Conservation (phyloP, 108 stramenopile species). For the Nannochloropsis gaditana region DNA sequence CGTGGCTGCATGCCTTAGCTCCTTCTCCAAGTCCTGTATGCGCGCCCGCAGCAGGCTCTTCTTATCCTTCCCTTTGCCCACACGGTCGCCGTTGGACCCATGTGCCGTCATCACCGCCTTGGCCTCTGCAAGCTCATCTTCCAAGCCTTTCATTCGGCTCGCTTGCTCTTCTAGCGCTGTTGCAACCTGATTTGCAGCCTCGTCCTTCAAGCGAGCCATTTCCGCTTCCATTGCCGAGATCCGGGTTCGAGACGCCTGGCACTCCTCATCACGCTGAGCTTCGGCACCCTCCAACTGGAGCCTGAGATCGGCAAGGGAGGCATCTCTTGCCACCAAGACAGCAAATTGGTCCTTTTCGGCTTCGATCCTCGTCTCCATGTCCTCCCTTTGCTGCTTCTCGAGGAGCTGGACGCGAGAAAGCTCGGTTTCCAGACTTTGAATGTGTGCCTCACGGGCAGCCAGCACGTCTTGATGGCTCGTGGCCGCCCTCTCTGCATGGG, state of each 20-base stretch:
- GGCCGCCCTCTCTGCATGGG: not conserved
- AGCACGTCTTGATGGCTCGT: not conserved
- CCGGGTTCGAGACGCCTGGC: not conserved
- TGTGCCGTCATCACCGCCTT: not conserved
- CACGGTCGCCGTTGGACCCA: not conserved
- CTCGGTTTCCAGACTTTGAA: not conserved
- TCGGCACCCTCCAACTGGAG: not conserved
- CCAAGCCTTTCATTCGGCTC: not conserved
- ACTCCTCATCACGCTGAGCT: not conserved
- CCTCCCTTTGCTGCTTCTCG: not conserved
- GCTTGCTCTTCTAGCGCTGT: not conserved
- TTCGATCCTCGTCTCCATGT: not conserved
- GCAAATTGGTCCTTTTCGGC: not conserved
- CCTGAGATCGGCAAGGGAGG: not conserved
- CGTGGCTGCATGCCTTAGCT: not conserved
- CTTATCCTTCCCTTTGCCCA: not conserved
- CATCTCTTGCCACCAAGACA: not conserved
- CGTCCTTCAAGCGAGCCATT: constrained; percentile 6
- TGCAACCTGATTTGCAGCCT: not conserved
- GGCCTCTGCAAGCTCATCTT: constrained; percentile 10
- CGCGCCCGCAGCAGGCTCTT: not conserved
- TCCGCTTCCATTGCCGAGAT: not conserved
- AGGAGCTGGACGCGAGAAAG: not conserved
- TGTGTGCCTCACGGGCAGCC: not conserved
- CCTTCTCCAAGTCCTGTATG: not conserved